Base-by-base conservation (phyloP, 257 asterid species). In the Lycium ferocissimum region DNA sequence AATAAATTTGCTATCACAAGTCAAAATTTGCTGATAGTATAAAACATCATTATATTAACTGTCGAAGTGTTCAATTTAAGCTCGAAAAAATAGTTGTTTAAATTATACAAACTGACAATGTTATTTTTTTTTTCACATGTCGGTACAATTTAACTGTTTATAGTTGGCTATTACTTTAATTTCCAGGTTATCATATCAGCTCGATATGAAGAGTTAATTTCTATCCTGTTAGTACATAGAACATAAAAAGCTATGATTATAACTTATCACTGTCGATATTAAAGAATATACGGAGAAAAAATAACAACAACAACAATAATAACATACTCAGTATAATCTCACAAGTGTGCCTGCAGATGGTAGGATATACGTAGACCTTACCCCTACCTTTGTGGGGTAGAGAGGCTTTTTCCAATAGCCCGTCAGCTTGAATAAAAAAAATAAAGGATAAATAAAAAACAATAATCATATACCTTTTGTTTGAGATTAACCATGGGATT, bases 401-500 rank as follows among this genome's bases (percentile, higher is more conserved):
- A n/a, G n/a, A n/a, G n/a, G n/a, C n/a, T n/a, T n/a, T n/a, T n/a
- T n/a, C n/a, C n/a, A n/a, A n/a, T n/a, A n/a, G n/a, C n/a, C n/a
- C n/a, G n/a, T n/a, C n/a, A n/a, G n/a, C n/a, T n/a, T n/a, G n/a
- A n/a, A n/a, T n/a, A n/a, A 4, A 1, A 45, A 45, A 3, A 45
- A 45, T 45, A 45, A 45, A 45, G 51, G 6, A 2, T 45, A 45
- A 45, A 5, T 2, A 45, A 54, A 65, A 26, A 33, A 7, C 3
- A n/a, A n/a, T n/a, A 0, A 8, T 22, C 2, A 4, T 37, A 4
- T 69, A 87, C 93, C 95, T 92, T 85, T 38, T 10, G 66, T 0
- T 84, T 86, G 5, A 90, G 84, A 58, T 92, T 89, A 38, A 38
- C 43, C 43, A 38, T 4, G 12, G 93, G 91, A 5, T 59, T 54